Percentiles rank a stretch among this genome's conserved stretches.
phyloP scores from a whole-genome alignment of 2,329 filamentous ascomycete species.

The Teratosphaeria viscida region DNA sequence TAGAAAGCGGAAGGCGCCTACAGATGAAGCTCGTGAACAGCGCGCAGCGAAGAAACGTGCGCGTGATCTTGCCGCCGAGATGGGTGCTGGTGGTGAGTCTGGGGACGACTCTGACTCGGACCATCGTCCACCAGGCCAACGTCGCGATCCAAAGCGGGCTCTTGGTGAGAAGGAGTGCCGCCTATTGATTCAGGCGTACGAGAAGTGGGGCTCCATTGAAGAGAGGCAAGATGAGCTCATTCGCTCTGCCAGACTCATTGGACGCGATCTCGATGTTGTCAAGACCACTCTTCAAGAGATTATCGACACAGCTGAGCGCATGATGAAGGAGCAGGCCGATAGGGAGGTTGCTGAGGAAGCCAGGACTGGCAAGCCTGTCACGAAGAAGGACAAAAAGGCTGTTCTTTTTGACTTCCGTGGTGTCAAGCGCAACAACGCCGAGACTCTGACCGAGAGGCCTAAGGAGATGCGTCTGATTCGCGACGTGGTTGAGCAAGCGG shows the following conservation, averaged over 20 bases:
- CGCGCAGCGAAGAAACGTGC: constrained; percentile 60
- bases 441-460: constrained; percentile 86
- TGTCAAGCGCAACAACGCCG: constrained; percentile 89
- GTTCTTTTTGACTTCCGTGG: constrained; percentile 90
- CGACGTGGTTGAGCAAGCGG: constrained; percentile 52
- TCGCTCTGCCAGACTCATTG: constrained; percentile 71
- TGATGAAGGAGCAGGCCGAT: constrained; percentile 64
- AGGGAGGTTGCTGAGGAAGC: constrained; percentile 55
- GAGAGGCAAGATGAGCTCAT: constrained; percentile 82
- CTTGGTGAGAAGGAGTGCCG: constrained; percentile 87
- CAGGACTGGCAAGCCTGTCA: constrained; percentile 65
- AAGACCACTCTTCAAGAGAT: constrained; percentile 67
- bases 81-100: constrained; percentile 47
- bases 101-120: constrained; percentile 45
- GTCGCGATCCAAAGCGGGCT: constrained; percentile 71
- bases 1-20: constrained; percentile 56
- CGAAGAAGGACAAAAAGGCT: constrained; percentile 96
- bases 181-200: constrained; percentile 80
- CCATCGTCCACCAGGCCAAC: constrained; percentile 38
- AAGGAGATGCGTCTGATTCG: constrained; percentile 78
- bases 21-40: constrained; percentile 55
- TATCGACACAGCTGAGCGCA: constrained; percentile 56
- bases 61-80: constrained; percentile 52
- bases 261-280: constrained; percentile 73
- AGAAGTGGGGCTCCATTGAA: constrained; percentile 82